Conservation (phyloP, 345 rosid species). For the Trapa incisa region DNA sequence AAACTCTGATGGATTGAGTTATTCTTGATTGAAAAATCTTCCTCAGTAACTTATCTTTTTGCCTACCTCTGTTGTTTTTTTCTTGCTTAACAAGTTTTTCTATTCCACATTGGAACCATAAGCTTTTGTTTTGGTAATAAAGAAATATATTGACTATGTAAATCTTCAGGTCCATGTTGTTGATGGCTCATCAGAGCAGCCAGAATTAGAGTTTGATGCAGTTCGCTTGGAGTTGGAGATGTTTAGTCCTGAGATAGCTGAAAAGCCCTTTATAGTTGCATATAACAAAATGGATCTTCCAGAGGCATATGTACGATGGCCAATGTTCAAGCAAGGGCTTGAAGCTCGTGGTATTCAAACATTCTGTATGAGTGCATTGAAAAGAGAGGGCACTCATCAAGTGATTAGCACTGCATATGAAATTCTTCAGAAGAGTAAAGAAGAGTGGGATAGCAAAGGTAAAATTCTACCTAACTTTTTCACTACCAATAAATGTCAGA, state of each 20-base stretch:
- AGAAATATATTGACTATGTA: neutral
- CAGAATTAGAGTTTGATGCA: conserved; percentile 83
- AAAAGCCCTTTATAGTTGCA: conserved; percentile 72
- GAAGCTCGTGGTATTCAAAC: conserved; percentile 55
- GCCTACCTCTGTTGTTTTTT: neutral
- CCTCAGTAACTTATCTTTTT: neutral
- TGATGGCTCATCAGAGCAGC: conserved; percentile 77
- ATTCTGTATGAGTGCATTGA: conserved; percentile 81
- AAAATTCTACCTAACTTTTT: neutral
- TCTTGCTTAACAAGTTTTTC: neutral
- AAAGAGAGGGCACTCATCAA: conserved; percentile 63
- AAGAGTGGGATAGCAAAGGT: conserved; percentile 50
- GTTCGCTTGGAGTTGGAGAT: conserved; percentile 89
- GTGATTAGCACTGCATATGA: conserved; percentile 57
- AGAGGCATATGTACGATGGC: conserved; percentile 69
- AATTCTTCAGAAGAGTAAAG: conserved; percentile 43
- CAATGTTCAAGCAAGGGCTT: conserved; percentile 45
- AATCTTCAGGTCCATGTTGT: conserved; percentile 64
- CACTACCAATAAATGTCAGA: neutral
- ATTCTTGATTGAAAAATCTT: neutral
- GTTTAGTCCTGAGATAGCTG: conserved; percentile 76
- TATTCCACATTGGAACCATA: neutral
- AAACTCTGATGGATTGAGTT: neutral
- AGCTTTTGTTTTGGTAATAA: neutral
- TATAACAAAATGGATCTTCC: conserved; percentile 91